Conservation (phyloP, 2,329 filamentous ascomycete genomes). For the Cucurbitaria berberidis region DNA sequence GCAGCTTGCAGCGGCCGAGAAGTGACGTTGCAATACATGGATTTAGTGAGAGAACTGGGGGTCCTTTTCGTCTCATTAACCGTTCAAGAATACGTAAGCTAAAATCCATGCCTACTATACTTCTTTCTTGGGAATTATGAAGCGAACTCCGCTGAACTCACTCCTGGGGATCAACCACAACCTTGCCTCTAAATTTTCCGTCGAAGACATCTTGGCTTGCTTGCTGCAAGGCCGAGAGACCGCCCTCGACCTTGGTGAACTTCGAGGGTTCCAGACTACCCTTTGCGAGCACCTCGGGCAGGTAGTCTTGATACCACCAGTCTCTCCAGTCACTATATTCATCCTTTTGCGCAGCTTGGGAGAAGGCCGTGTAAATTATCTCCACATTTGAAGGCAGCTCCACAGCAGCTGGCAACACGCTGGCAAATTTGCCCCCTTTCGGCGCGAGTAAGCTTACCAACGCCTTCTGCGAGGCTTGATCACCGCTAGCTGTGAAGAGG, state of each 20-base stretch:
- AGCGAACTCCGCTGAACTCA: slow-evolving; percentile 4
- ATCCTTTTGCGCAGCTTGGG: slow-evolving; percentile 32
- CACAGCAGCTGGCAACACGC: slow-evolving; percentile 27
- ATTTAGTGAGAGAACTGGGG: not conserved
- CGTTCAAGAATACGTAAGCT: not conserved
- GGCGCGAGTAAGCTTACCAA: slow-evolving; percentile 29
- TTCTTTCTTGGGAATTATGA: not conserved
- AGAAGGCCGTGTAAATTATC: slow-evolving; percentile 32
- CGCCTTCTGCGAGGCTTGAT: slow-evolving; percentile 31
- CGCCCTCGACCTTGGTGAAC: slow-evolving; percentile 30
- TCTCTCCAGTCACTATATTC: slow-evolving; percentile 25
- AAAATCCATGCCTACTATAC: too few species aligned
- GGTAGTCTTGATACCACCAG: slow-evolving; percentile 36
- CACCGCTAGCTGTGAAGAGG: slow-evolving; percentile 35
- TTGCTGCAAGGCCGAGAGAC: slow-evolving; percentile 28
- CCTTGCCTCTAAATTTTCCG: slow-evolving; percentile 28
- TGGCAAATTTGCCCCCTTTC: slow-evolving; percentile 28
- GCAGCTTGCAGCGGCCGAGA: too few species aligned
- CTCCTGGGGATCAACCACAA: slow-evolving; percentile 34
- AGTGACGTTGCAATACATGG: not conserved
- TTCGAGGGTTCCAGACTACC: slow-evolving; percentile 29
- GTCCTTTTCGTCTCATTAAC: not conserved
- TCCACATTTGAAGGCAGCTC: slow-evolving; percentile 32
- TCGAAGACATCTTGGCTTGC: slow-evolving; percentile 32
- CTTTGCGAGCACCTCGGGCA: slow-evolving; percentile 30